Evolutionary conservation across 2,329 filamentous ascomycete species (phyloP).

Genomic region (Sporothrix luriei): DNA sequence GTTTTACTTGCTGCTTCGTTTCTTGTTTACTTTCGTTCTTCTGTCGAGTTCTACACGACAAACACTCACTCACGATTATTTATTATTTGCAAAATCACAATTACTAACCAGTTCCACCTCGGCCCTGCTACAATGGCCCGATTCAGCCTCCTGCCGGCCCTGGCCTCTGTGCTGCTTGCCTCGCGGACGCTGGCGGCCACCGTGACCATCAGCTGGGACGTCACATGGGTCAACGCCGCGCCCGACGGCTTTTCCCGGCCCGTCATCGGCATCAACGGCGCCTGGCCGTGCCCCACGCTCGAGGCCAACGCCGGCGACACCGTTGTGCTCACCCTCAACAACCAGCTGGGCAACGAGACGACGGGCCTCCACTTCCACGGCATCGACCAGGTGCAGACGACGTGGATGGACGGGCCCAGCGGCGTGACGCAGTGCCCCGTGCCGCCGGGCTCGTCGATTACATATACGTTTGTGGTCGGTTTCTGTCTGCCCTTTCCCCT

Average conservation of each 20-base stretch:
- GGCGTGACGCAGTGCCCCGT: slow-evolving; percentile 59
- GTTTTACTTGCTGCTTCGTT: background rate
- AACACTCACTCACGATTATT: background rate
- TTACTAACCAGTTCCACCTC: background rate
- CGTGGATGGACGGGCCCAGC: slow-evolving; percentile 61
- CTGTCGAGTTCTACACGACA: background rate
- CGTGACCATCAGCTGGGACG: slow-evolving; percentile 46
- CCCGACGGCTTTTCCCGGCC: slow-evolving; percentile 46
- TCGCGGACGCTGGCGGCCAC: slow-evolving; percentile 40
- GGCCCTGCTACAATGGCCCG: slow-evolving; percentile 23
- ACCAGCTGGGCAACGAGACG: slow-evolving; percentile 56
- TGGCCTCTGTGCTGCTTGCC: slow-evolving; percentile 35
- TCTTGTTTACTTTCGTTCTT: background rate
- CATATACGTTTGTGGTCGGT: slow-evolving; percentile 55
- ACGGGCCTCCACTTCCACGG: slow-evolving; percentile 63
- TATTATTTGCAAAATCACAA: background rate
- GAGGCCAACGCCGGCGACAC: slow-evolving; percentile 56
- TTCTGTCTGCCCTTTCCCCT: too few relatives aligned
- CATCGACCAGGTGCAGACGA: slow-evolving; percentile 56
- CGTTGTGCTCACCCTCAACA: slow-evolving; percentile 53
- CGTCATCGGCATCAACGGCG: slow-evolving; percentile 59
- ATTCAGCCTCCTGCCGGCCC: background rate
- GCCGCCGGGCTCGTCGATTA: slow-evolving; percentile 54
- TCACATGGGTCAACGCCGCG: slow-evolving; percentile 47
- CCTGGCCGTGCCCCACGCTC: slow-evolving; percentile 63